Evolutionary conservation across 257 asterid genomes (phyloP).

Genomic region (Rehmannia glutinosa): DNA sequence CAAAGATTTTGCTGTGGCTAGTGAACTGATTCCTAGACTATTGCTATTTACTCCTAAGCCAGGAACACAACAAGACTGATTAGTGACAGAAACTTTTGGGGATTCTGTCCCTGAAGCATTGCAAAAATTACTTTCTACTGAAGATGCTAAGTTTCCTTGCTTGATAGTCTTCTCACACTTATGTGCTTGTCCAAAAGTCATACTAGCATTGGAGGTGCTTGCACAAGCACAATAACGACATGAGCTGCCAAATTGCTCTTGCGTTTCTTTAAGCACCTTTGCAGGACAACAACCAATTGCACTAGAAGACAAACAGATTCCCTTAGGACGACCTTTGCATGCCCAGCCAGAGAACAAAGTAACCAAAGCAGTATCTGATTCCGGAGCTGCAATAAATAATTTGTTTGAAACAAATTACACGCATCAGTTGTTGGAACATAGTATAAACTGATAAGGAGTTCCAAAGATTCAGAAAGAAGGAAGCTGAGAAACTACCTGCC

Average conservation of each 20-base stretch:
- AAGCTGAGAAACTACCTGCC: constrained; percentile 59
- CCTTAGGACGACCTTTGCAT: constrained; percentile 77
- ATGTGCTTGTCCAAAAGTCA: constrained; percentile 25
- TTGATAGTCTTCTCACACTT: constrained; percentile 33
- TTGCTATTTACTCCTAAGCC: constrained; percentile 76
- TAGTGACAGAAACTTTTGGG: constrained; percentile 37
- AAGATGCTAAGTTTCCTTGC: constrained; percentile 30
- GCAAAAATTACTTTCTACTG: constrained; percentile 35
- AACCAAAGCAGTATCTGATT: constrained; percentile 82
- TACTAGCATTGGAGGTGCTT: constrained; percentile 25
- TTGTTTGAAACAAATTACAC: constrained; percentile 17
- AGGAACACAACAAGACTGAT: constrained; percentile 93
- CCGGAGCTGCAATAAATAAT: constrained; percentile 66
- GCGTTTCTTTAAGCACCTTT: constrained; percentile 32
- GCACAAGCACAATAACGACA: constrained; percentile 53
- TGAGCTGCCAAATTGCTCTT: constrained; percentile 30
- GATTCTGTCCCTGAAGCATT: constrained; percentile 33
- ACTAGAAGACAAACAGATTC: constrained; percentile 61
- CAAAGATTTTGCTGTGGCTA: constrained; percentile 66
- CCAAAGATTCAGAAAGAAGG: neutral
- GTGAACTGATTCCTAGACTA: constrained; percentile 60
- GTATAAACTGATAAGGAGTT: neutral
- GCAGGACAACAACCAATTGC: constrained; percentile 62
- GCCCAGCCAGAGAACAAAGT: constrained; percentile 98
- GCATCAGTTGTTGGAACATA: constrained; percentile 11